Evolutionary conservation across 768 basidiomycete genomes (phyloP), one percentile per base, ranked within the genome.

Genomic region (Gloeopeniophorella convolvens): DNA sequence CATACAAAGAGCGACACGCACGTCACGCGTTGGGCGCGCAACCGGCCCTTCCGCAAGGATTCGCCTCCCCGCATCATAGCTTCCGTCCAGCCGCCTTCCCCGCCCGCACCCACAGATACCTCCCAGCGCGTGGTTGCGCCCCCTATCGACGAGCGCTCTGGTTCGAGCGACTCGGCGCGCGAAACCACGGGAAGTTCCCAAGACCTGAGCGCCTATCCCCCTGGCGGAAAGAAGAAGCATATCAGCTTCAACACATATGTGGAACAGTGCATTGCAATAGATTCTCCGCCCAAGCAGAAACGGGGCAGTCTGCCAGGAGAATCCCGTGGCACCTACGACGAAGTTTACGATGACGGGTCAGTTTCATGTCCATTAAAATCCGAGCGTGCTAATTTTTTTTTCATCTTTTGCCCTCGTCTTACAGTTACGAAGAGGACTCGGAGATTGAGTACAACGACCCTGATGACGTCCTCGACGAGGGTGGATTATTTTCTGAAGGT

Each of bases 231-330:
- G 73, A 89, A 84, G 71, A 84, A 84, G 56, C 95, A 96, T 65
- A 97, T 98, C 70, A 85, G 78, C 59, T 98, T 98, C 77, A 98
- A 97, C 67, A 95, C 94, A 0, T 96, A 94, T 63, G 95, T 99
- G 32, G 89, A 96, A 65, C 95, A 97, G 65, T 92, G 82, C 63
- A 95, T 99, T 51, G 84, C 89, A 35, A 88, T 91, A 63, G 89
- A 90, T 62, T 83, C 83, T 60, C 88, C 87, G 0, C 57, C 48
- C 13, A 56, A 56, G 27, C 70, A 72, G 54, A 63, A 54, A 59
- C 58, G 54, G 28, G 54, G 58, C 26, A 48, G 46, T 45, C 57
- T 39, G 42, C 51, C 41, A 40, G 39, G 40, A 21, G 50, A 51
- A 28, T 27, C 24, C 7, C 27, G 42, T 24, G 18, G 35, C 59